Conservation (phyloP, 176 grass and related monocot genomes). For the Puya raimondii region DNA sequence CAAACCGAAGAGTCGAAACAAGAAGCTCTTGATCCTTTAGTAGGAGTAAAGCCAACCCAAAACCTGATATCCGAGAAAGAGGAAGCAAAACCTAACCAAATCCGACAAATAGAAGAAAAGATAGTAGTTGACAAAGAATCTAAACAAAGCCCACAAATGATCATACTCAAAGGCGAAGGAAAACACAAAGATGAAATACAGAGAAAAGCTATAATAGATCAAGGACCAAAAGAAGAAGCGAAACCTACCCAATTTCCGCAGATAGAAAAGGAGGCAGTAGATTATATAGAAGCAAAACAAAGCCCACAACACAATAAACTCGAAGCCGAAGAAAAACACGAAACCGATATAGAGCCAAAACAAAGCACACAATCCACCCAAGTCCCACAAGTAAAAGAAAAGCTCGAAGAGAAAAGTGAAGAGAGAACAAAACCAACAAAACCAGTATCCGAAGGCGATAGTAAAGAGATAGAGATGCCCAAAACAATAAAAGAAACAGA, state of each 20-base stretch:
- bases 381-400: conserved; percentile 2
- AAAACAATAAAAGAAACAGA: not conserved
- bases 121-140: not conserved
- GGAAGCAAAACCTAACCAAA: conserved; percentile 10
- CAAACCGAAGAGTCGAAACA: conserved; percentile 4
- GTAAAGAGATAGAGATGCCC: not conserved
- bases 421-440: conserved; percentile 3
- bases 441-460: not conserved
- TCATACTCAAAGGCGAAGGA: not conserved
- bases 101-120: not conserved
- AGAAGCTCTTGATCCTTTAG: conserved; percentile 16
- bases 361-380: not conserved
- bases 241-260: not conserved
- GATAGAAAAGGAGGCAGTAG: not conserved
- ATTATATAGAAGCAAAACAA: not conserved
- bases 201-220: no score
- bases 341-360: not conserved
- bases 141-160: not conserved
- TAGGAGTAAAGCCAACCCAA: not conserved
- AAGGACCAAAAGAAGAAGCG: not conserved
- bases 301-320: not conserved
- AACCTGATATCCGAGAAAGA: not conserved
- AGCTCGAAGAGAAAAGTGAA: conserved; percentile 12
- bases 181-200: not conserved
- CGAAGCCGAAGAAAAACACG: not conserved